Evolutionary conservation across 1,284 basidiomycete genomes (phyloP).

Genomic region (Heterobasidion parviporum): DNA sequence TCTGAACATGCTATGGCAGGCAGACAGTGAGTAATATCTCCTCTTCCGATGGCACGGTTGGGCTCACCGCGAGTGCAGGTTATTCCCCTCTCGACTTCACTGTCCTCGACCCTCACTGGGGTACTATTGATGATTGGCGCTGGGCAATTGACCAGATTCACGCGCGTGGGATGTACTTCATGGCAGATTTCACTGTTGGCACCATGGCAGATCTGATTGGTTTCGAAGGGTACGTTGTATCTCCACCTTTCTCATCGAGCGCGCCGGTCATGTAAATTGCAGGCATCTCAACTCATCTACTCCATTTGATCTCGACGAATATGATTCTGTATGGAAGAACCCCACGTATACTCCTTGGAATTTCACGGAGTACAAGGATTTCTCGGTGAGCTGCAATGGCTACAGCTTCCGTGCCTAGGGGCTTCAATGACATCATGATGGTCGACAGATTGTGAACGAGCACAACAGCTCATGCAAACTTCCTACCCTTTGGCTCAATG

Average conservation of each 20-base stretch:
- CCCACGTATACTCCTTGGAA: conserved; percentile 78
- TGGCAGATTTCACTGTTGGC: conserved; percentile 88
- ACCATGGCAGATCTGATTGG: conserved; percentile 86
- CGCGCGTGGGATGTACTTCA: conserved; percentile 78
- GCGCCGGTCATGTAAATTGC: conserved; percentile 7
- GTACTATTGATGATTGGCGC: conserved; percentile 73
- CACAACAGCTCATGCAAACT: conserved; percentile 70
- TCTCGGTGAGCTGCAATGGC: conserved; percentile 37
- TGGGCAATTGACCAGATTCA: conserved; percentile 71
- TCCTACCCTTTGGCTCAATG: conserved; percentile 74
- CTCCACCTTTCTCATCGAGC: background rate
- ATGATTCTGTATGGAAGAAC: conserved; percentile 68
- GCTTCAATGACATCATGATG: background rate
- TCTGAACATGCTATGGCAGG: conserved; percentile 92
- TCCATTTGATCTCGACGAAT: conserved; percentile 71
- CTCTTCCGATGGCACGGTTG: background rate
- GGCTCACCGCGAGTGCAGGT: conserved; percentile 34
- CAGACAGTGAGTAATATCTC: conserved; percentile 63
- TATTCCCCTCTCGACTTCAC: conserved; percentile 90
- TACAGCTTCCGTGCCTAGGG: background rate
- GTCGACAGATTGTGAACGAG: conserved; percentile 46
- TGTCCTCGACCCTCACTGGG: conserved; percentile 86
- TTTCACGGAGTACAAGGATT: conserved; percentile 78
- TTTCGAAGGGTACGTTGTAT: conserved; percentile 58
- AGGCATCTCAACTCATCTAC: conserved; percentile 76